Conservation (phyloP, 2,329 filamentous ascomycete species). For the Calonectria ilicicola region DNA sequence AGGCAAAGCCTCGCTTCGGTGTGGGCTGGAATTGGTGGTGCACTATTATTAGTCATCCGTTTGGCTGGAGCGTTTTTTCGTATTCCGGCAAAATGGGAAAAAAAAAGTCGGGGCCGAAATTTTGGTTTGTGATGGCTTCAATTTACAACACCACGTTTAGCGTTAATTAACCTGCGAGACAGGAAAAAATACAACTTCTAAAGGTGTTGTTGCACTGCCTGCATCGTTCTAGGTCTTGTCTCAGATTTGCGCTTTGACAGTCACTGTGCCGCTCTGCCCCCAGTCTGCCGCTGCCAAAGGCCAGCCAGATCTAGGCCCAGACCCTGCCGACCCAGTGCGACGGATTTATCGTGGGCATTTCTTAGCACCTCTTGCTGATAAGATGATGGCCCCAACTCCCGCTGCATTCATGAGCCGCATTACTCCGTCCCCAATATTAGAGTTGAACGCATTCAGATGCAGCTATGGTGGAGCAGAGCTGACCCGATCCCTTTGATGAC, state of each 20-base stretch:
- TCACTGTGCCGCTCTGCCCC: background rate
- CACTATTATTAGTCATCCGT: conserved; percentile 19
- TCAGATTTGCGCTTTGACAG: background rate
- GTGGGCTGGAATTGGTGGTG: conserved; percentile 14
- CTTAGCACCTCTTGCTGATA: background rate
- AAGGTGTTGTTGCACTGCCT: background rate
- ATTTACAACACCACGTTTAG: background rate
- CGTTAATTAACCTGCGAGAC: background rate
- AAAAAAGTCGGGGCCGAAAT: background rate
- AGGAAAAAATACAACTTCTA: background rate
- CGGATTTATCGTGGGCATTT: background rate
- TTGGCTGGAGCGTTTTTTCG: background rate
- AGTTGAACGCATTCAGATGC: background rate
- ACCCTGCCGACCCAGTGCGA: background rate
- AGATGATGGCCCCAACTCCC: background rate
- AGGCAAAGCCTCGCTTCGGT: conserved; percentile 7
- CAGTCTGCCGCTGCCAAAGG: background rate
- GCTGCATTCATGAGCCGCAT: conserved; percentile 8
- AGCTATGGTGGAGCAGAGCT: conserved; percentile 1
- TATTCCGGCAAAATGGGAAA: background rate
- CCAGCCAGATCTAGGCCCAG: background rate
- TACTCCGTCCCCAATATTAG: background rate
- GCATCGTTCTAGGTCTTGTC: background rate
- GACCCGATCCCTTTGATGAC: conserved; percentile 1
- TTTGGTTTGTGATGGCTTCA: background rate